Percentiles rank a stretch among this genome's conserved stretches.
phyloP scores from a whole-genome alignment of 176 grass and related monocot genomes.

The Chrysopogon serrulatus region DNA sequence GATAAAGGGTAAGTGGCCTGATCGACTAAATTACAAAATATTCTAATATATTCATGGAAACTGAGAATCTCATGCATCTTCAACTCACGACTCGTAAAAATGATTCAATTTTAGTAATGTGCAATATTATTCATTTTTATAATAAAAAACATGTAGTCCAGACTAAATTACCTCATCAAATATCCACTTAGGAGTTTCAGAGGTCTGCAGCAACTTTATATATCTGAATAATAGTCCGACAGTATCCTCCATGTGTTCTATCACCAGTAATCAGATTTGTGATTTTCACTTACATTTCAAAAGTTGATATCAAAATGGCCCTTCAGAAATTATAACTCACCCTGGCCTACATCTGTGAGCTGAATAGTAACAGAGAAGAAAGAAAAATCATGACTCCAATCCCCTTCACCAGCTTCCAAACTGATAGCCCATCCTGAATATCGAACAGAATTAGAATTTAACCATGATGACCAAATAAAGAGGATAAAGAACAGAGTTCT shows the following conservation, averaged over 20 bases:
- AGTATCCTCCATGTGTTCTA: slow-evolving; percentile 88
- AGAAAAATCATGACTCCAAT: slow-evolving; percentile 81
- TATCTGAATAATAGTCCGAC: slow-evolving; percentile 89
- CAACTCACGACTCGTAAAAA: background rate
- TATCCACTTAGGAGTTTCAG: slow-evolving; percentile 79
- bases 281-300: slow-evolving; percentile 9
- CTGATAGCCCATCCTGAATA: slow-evolving; percentile 89
- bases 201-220: slow-evolving; percentile 70
- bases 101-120: background rate
- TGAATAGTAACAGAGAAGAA: slow-evolving; percentile 76
- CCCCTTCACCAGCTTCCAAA: slow-evolving; percentile 72
- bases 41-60: background rate
- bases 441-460: slow-evolving; percentile 6
- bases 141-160: background rate
- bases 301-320: slow-evolving; percentile 24
- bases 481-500: slow-evolving; percentile 5
- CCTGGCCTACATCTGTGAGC: slow-evolving; percentile 93
- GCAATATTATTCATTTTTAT: background rate
- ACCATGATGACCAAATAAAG: background rate
- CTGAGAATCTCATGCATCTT: slow-evolving; percentile 9
- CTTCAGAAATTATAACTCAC: slow-evolving; percentile 50
- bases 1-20: background rate
- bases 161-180: slow-evolving; percentile 85
- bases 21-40: background rate
- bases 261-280: slow-evolving; percentile 21